Base-by-base conservation (phyloP, 164 flowering plant species). In the Stephania japonica region DNA sequence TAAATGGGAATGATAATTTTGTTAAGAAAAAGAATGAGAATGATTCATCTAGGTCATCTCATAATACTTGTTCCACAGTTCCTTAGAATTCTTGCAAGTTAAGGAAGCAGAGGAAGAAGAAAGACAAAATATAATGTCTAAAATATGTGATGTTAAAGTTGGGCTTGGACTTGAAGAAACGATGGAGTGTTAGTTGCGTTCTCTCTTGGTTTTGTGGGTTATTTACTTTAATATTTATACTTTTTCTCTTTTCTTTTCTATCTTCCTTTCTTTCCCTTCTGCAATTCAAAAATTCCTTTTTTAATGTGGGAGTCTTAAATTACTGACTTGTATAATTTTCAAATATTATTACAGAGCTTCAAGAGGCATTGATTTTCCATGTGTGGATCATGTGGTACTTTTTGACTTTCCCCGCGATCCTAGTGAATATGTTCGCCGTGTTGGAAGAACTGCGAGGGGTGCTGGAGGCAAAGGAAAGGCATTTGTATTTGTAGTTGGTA, bases 391-490 rank as follows among this genome's bases (percentile, higher is more conserved):
- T 78, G 98, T 96, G 6, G 77, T 96, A 68, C 93, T 96, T 32
- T 93, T 96, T 75, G 99, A 96, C 83, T 96, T 92, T 72, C 98
- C 99, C 18, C 93, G 97, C 26, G 98, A 93, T 78, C 99, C 98
- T 49, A 96, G 97, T 72, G 99, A 93, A 76, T 96, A 96, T 80
- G 98, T 96, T 16, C 93, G 99, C 5, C 92, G 98, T 44, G 99
- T 96, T 70, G 99, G 99, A 74, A 88, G 99, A 83, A 96, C 97
- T 53, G 99, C 99, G n/a, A 87, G 99, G 75, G 99, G 99, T 71
- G 98, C 97, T 64, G 89, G 89, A 73, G 97, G 95, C 63, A 83
- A 70, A 68, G 99, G 99, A 7, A 93, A 89, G 79, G 98, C 98
- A 18, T 92, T 87, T 63, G 84, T 88, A 23, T 93, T 92, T 78